Evolutionary conservation across 352 stramenopile species (phyloP).

Genomic region (Pythium brachiatum): DNA sequence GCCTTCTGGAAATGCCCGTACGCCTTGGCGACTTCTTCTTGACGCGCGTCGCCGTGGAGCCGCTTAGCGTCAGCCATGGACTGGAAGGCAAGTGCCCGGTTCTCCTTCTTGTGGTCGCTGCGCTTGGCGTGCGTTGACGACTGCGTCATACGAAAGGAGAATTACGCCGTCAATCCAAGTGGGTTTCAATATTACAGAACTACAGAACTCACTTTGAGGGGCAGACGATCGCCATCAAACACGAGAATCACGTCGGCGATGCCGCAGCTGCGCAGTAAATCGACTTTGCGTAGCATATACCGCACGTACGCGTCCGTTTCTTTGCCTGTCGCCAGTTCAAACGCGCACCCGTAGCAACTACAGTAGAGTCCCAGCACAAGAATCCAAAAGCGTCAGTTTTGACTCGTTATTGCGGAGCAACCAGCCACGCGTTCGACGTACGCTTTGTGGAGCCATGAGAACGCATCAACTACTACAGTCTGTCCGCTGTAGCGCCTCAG

Average conservation of each 20-base stretch:
- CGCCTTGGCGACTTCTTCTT: conserved; percentile 55
- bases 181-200: background rate
- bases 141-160: conserved; percentile 23
- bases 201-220: conserved; percentile 47
- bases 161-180: background rate
- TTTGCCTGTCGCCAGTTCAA: conserved; percentile 62
- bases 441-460: conserved; percentile 84
- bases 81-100: conserved; percentile 47
- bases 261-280: conserved; percentile 51
- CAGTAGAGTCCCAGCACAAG: no score
- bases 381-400: no score
- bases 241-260: conserved; percentile 62
- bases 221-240: conserved; percentile 73
- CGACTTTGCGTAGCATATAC: conserved; percentile 77
- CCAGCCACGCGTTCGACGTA: conserved; percentile 29
- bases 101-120: conserved; percentile 53
- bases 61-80: conserved; percentile 46
- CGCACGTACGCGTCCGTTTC: conserved; percentile 62
- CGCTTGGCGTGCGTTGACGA: conserved; percentile 66
- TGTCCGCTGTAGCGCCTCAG: conserved; percentile 49
- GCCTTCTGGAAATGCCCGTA: conserved; percentile 60
- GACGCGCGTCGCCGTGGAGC: conserved; percentile 42
- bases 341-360: conserved; percentile 79
- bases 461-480: conserved; percentile 63
- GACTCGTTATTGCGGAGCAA: no score